Evolutionary conservation across 257 asterid genomes (phyloP).

Genomic region (Perilla frutescens): DNA sequence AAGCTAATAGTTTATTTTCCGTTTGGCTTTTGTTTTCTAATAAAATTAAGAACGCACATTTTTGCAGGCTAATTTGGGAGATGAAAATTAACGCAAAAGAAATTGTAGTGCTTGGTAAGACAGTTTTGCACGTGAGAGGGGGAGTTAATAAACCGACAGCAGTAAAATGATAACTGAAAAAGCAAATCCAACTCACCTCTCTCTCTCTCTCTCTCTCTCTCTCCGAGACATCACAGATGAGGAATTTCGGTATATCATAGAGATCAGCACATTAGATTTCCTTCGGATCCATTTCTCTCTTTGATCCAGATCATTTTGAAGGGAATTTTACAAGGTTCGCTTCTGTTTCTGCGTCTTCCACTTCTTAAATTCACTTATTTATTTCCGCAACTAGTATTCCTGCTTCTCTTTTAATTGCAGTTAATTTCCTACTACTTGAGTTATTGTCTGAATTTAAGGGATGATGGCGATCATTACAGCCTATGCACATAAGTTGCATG

Average conservation of each 20-base stretch:
- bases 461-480: not conserved
- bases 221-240: slow-evolving; percentile 4
- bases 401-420: not conserved
- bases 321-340: slow-evolving; percentile 6
- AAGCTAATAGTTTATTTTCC: not conserved
- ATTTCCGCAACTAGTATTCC: not conserved
- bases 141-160: slow-evolving; percentile 32
- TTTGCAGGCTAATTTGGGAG: not conserved
- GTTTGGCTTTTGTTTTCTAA: not conserved
- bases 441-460: slow-evolving; percentile 2
- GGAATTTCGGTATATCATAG: slow-evolving; percentile 2
- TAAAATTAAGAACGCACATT: not conserved
- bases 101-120: not conserved
- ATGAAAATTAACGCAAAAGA: not conserved
- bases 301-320: slow-evolving; percentile 7
- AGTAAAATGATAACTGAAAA: slow-evolving; percentile 28
- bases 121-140: slow-evolving; percentile 7
- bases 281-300: slow-evolving; percentile 22
- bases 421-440: not conserved
- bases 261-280: slow-evolving; percentile 24
- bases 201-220: slow-evolving; percentile 18
- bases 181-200: slow-evolving; percentile 11
- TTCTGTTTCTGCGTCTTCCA: slow-evolving; percentile 1
- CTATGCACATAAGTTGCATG: slow-evolving; percentile 7
- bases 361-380: not conserved